Evolutionary conservation across 257 asterid species (phyloP).

Genomic region (Solanum lignicaule): DNA sequence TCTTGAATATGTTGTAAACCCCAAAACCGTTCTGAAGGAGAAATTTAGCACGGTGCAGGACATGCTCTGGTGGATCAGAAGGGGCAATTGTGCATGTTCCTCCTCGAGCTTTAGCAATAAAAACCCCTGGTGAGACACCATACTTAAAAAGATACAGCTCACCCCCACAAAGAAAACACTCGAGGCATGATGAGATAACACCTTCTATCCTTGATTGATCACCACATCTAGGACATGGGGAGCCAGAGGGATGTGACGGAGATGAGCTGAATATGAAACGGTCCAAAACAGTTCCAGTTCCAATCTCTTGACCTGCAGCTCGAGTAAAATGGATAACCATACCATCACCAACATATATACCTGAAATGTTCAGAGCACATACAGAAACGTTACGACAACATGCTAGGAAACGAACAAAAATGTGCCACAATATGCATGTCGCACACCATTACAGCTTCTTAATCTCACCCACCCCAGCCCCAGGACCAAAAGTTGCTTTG

Average conservation of each 20-base stretch:
- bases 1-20: conserved; percentile 49
- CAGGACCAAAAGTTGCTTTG: not conserved
- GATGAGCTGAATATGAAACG: conserved; percentile 59
- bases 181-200: conserved; percentile 81
- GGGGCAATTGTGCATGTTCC: conserved; percentile 77
- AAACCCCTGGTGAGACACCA: conserved; percentile 35
- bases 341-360: conserved; percentile 69
- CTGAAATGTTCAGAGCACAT: conserved; percentile 20
- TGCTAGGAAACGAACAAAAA: not conserved
- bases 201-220: conserved; percentile 52
- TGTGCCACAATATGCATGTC: not conserved
- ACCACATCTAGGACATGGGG: conserved; percentile 67
- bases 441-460: not conserved
- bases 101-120: conserved; percentile 74
- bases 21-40: conserved; percentile 85
- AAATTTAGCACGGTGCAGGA: conserved; percentile 57
- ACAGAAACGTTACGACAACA: not conserved
- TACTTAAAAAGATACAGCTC: conserved; percentile 59
- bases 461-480: not conserved
- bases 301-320: conserved; percentile 74
- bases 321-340: conserved; percentile 83
- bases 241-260: conserved; percentile 36
- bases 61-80: conserved; percentile 54
- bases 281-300: conserved; percentile 73
- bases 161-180: conserved; percentile 68